Conservation (phyloP, 2,329 filamentous ascomycete species). For the Lasiodiplodia citricola region DNA sequence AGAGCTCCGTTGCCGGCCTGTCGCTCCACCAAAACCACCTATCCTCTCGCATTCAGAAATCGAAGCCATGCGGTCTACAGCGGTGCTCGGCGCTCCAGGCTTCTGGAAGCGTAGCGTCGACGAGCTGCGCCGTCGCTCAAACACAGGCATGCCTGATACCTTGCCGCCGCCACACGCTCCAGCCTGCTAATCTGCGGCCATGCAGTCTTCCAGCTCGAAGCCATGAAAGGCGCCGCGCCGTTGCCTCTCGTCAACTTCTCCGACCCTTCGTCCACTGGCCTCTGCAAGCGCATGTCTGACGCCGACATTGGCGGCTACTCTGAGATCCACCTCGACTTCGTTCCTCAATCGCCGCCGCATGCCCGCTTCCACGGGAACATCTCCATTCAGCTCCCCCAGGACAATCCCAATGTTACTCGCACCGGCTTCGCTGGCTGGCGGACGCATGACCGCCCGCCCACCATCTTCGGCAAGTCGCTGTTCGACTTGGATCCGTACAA, state of each 20-base stretch:
- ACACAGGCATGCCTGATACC: conserved; percentile 52
- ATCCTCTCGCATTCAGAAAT: background rate
- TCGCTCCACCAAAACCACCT: conserved; percentile 3
- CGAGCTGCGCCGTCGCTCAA: conserved; percentile 62
- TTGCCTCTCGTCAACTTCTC: conserved; percentile 70
- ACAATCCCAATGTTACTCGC: conserved; percentile 75
- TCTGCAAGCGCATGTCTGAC: conserved; percentile 82
- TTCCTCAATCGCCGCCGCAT: conserved; percentile 64
- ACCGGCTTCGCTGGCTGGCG: conserved; percentile 91
- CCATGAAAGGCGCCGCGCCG: conserved; percentile 68
- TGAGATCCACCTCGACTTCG: conserved; percentile 71
- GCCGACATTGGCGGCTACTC: conserved; percentile 86
- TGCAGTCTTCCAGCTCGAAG: conserved; percentile 72
- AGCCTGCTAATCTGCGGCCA: conserved; percentile 34
- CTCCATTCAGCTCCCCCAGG: conserved; percentile 78
- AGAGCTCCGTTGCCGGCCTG: conserved; percentile 5
- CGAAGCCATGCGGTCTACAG: conserved; percentile 20
- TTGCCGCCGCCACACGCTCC: conserved; percentile 38
- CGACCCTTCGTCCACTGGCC: conserved; percentile 47
- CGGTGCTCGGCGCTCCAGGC: conserved; percentile 42
- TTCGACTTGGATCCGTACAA: conserved; percentile 92
- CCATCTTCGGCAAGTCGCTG: conserved; percentile 81
- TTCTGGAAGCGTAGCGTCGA: conserved; percentile 65
- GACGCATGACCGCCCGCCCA: conserved; percentile 75
- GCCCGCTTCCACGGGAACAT: conserved; percentile 86